Conservation (phyloP, 306 rosid species). For the Castanospermum australe region DNA sequence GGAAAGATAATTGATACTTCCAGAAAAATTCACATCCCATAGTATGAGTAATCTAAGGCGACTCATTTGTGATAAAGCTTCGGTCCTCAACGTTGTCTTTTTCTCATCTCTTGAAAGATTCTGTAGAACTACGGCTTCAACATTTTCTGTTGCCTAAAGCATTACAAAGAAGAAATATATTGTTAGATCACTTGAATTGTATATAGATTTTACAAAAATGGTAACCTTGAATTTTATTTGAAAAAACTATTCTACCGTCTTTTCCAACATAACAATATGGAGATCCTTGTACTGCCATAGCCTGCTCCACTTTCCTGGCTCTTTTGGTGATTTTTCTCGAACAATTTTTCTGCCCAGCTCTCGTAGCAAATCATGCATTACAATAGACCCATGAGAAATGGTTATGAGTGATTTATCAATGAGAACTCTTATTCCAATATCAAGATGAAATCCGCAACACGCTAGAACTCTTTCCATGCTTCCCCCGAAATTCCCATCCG, state of each 20-base stretch:
- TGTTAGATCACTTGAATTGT: not conserved
- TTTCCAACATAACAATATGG: not conserved
- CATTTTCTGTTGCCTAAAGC: not conserved
- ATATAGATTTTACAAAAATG: not conserved
- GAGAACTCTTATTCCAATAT: too few species aligned
- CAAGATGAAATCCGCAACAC: not conserved
- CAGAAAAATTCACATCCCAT: not conserved
- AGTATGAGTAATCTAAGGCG: not conserved
- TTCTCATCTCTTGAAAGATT: too few species aligned
- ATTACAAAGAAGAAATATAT: not conserved
- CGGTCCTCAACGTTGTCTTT: not conserved
- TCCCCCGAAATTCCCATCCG: fast-evolving
- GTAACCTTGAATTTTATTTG: not conserved
- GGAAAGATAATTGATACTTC: not conserved
- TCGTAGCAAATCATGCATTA: not conserved
- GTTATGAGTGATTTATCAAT: not conserved
- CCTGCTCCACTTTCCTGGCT: not conserved
- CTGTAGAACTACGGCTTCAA: not conserved
- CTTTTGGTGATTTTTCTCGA: not conserved
- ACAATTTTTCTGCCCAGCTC: not conserved
- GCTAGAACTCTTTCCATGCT: not conserved
- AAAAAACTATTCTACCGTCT: not conserved
- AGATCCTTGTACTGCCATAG: not conserved
- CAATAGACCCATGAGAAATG: fast-evolving
- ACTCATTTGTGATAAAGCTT: slow-evolving; percentile 14